phyloP scores from a whole-genome alignment of 805 yeast species.

The Saccharomycopsis schoenii region DNA sequence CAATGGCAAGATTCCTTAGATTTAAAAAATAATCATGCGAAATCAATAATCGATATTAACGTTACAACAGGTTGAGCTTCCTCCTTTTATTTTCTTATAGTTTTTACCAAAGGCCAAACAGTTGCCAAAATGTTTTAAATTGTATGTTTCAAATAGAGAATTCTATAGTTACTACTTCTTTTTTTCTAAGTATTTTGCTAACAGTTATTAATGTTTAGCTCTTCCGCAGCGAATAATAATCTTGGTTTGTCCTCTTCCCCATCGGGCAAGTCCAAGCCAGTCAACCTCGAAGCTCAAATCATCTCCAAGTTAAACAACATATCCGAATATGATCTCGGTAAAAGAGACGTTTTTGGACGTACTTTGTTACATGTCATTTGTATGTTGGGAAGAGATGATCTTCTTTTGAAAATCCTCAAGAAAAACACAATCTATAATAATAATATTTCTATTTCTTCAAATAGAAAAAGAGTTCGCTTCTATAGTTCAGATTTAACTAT shows the following conservation, averaged over 20 bases:
- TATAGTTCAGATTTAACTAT: slow-evolving; percentile 30
- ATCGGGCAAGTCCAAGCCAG: background rate
- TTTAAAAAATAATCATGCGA: no score
- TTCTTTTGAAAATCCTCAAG: slow-evolving; percentile 36
- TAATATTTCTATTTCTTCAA: background rate
- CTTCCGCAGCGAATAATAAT: background rate
- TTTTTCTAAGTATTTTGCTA: background rate
- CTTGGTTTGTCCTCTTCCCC: background rate
- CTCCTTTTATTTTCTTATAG: background rate
- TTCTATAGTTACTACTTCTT: background rate
- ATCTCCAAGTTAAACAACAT: slow-evolving; percentile 2
- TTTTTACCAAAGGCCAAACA: background rate
- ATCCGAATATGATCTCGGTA: slow-evolving; percentile 26
- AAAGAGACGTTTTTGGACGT: slow-evolving; percentile 65
- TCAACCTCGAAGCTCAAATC: slow-evolving; percentile 1
- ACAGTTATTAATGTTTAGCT: background rate
- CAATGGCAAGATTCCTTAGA: no score
- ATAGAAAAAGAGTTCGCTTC: background rate
- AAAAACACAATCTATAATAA: slow-evolving; percentile 24
- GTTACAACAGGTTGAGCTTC: background rate
- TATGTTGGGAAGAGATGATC: slow-evolving; percentile 37
- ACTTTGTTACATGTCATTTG: slow-evolving; percentile 50
- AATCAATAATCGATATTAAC: background rate
- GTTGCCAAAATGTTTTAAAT: slow-evolving; percentile 1
- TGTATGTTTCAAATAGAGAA: background rate